Evolutionary conservation across 1,139 yeast genomes (phyloP).

Genomic region (Blastobotrys petasosporus): DNA sequence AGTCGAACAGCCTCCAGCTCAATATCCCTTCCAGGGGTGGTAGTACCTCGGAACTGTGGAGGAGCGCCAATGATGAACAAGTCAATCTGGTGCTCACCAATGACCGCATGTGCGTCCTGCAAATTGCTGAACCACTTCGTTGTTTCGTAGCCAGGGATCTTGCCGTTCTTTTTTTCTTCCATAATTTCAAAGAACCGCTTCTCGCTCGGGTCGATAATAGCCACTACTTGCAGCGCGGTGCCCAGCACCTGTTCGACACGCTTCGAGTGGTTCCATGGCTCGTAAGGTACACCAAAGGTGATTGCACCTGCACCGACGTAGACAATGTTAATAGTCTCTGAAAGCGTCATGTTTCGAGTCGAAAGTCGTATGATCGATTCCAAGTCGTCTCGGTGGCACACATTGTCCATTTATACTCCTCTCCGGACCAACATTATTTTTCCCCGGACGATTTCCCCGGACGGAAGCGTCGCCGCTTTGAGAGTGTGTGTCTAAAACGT

Average conservation of each 20-base stretch:
- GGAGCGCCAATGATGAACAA: constrained; percentile 21
- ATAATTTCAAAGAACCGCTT: constrained; percentile 15
- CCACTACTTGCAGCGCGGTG: constrained; percentile 16
- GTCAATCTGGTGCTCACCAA: constrained; percentile 14
- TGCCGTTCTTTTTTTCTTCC: constrained; percentile 12
- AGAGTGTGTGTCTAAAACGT: too few species aligned
- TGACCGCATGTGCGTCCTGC: constrained; percentile 15
- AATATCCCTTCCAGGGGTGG: constrained; percentile 16
- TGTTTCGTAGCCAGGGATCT: constrained; percentile 14
- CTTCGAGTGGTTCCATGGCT: constrained; percentile 21
- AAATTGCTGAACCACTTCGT: constrained; percentile 15
- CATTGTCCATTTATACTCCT: too few species aligned
- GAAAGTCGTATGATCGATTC: not conserved
- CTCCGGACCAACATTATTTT: too few species aligned
- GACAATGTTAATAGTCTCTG: constrained; percentile 7
- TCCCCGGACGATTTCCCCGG: too few species aligned
- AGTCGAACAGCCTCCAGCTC: constrained; percentile 15
- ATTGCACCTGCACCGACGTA: constrained; percentile 16
- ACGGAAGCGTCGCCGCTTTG: too few species aligned
- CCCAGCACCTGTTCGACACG: constrained; percentile 20
- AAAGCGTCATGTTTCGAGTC: not conserved
- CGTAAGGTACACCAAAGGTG: constrained; percentile 22
- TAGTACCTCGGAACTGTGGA: constrained; percentile 22
- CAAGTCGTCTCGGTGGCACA: too few species aligned
- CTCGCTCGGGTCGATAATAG: constrained; percentile 20